A percentile compares a stretch with the other conserved stretches of the same genome.
Conservation (phyloP, 2,329 filamentous ascomycete species). For the Pseudofabraea citricarpa region DNA sequence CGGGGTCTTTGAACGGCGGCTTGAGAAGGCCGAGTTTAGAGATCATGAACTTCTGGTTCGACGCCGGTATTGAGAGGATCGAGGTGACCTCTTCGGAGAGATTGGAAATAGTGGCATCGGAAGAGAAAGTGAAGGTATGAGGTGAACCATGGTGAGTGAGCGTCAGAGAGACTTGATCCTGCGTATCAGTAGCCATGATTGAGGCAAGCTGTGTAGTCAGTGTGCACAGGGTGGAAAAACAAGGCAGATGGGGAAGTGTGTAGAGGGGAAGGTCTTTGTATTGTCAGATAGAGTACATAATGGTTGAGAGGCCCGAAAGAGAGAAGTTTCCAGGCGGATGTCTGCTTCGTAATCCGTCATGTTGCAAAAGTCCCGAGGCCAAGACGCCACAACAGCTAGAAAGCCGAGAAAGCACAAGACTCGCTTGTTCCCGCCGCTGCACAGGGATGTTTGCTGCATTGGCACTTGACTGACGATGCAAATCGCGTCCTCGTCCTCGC, state of each 20-base stretch:
- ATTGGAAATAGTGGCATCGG: constrained; percentile 47
- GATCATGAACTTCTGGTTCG: constrained; percentile 65
- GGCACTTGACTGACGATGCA: no score
- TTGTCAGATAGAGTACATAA: neutral
- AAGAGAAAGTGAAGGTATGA: constrained; percentile 39
- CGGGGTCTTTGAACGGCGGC: constrained; percentile 56
- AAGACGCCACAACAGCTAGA: neutral
- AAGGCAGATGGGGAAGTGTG: neutral
- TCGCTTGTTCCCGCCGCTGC: no score
- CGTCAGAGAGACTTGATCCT: constrained; percentile 35
- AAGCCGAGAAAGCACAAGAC: no score
- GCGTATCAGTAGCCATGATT: constrained; percentile 17
- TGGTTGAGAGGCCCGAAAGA: neutral
- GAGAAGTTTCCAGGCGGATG: constrained; percentile 11
- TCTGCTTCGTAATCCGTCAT: constrained; percentile 26
- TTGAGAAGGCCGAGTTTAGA: constrained; percentile 62
- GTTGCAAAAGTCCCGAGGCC: constrained; percentile 1
- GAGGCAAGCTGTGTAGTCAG: constrained; percentile 8
- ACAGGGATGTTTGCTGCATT: no score
- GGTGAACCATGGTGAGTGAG: constrained; percentile 42
- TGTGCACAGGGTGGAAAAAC: neutral
- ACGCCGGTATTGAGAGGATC: constrained; percentile 51
- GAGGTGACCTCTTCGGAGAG: constrained; percentile 54
- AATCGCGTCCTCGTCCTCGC: no score
- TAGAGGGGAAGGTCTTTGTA: neutral